Percentiles rank a stretch among this genome's conserved stretches.
Evolutionary conservation across 495 filamentous ascomycete species (phyloP).

Genomic region (Penicillium ucsense): DNA sequence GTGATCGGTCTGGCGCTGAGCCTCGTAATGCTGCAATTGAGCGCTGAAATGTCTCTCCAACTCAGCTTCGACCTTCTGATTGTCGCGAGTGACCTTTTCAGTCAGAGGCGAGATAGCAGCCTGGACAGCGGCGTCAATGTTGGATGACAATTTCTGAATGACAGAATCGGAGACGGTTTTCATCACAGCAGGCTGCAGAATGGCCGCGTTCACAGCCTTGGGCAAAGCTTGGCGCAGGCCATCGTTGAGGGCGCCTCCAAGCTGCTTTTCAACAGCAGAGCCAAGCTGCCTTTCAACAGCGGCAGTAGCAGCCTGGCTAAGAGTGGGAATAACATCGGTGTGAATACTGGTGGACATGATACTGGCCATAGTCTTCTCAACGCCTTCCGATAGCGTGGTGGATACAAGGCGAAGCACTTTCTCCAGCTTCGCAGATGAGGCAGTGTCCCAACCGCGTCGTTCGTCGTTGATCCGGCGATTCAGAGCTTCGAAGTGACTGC

Average conservation of each 20-base stretch:
- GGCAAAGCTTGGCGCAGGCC: slow-evolving; percentile 48
- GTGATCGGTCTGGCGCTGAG: slow-evolving; percentile 58
- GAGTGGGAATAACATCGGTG: slow-evolving; percentile 50
- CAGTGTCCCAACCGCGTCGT: slow-evolving; percentile 51
- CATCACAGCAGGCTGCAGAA: slow-evolving; percentile 61
- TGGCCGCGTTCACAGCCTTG: slow-evolving; percentile 44
- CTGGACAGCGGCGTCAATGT: slow-evolving; percentile 57
- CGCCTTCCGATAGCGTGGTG: slow-evolving; percentile 78
- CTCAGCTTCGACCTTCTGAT: slow-evolving; percentile 51
- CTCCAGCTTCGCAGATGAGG: slow-evolving; percentile 60
- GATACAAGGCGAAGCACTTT: slow-evolving; percentile 80
- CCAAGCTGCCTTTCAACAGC: slow-evolving; percentile 54
- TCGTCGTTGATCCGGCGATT: slow-evolving; percentile 57
- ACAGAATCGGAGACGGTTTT: slow-evolving; percentile 63
- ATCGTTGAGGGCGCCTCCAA: slow-evolving; percentile 37
- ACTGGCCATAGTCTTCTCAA: slow-evolving; percentile 65
- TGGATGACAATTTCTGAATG: slow-evolving; percentile 49
- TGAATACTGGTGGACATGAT: slow-evolving; percentile 62
- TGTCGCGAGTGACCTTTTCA: slow-evolving; percentile 47
- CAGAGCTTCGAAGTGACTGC: slow-evolving; percentile 46
- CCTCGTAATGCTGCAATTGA: slow-evolving; percentile 55
- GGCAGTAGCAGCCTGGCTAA: slow-evolving; percentile 39
- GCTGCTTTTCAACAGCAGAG: slow-evolving; percentile 40
- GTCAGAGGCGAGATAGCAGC: slow-evolving; percentile 55
- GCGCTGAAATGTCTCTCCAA: slow-evolving; percentile 56